Evolutionary conservation across 2,329 filamentous ascomycete species (phyloP).

Genomic region (Pestalotiopsis sp.): DNA sequence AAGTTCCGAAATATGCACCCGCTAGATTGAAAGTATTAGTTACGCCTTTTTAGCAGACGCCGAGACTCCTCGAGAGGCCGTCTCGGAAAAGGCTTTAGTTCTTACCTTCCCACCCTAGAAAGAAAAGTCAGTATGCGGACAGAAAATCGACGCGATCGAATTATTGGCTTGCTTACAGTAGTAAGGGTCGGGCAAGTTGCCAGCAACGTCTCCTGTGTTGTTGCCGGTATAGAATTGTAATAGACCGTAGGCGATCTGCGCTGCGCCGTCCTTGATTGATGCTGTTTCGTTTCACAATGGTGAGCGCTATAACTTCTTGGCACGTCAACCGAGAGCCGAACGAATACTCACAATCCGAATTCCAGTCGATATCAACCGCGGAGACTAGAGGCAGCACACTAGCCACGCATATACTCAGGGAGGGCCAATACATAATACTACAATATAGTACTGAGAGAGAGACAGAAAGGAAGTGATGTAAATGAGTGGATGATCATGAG

Average conservation of each 20-base stretch:
- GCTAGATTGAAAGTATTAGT: neutral
- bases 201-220: slow-evolving; percentile 21
- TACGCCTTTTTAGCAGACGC: no score
- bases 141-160: neutral
- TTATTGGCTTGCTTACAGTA: slow-evolving; percentile 43
- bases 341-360: slow-evolving; percentile 11
- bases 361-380: slow-evolving; percentile 22
- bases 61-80: neutral
- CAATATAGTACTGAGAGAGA: neutral
- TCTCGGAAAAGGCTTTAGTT: neutral
- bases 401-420: neutral
- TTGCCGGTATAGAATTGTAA: slow-evolving; percentile 23
- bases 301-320: slow-evolving; percentile 10
- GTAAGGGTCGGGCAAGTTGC: slow-evolving; percentile 31
- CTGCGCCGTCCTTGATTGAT: slow-evolving; percentile 19
- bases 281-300: slow-evolving; percentile 6
- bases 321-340: neutral
- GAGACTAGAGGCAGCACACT: slow-evolving; percentile 16
- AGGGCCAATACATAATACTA: slow-evolving; percentile 8
- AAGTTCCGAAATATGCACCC: slow-evolving; percentile 53
- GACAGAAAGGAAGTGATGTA: neutral
- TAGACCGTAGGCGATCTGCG: slow-evolving; percentile 20
- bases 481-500: neutral
- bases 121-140: neutral
- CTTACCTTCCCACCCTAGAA: slow-evolving; percentile 11